A percentile compares a stretch with the other conserved stretches of the same genome.
phyloP scores from a whole-genome alignment of 2,329 filamentous ascomycete genomes.

The Arthroderma sp. region DNA sequence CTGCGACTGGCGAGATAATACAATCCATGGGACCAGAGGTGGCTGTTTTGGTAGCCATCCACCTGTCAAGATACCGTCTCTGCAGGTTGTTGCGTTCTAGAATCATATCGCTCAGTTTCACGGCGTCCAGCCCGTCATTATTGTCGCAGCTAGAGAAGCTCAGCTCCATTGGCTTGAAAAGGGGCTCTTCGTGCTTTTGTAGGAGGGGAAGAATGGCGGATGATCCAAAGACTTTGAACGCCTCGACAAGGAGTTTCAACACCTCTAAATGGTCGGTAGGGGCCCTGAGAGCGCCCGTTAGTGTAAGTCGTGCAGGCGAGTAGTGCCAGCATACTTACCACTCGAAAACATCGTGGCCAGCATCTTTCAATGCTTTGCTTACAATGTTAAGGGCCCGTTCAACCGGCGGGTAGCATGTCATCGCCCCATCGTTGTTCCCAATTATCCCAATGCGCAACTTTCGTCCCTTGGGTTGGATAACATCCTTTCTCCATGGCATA shows the following conservation, averaged over 20 bases:
- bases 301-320: conserved; percentile 8
- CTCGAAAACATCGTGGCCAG: conserved; percentile 29
- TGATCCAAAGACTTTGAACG: conserved; percentile 25
- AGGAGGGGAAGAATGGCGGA: conserved; percentile 24
- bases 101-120: conserved; percentile 20
- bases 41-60: conserved; percentile 15
- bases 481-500: conserved; percentile 28
- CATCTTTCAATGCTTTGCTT: conserved; percentile 23
- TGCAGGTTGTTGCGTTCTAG: conserved; percentile 19
- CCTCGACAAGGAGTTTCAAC: conserved; percentile 17
- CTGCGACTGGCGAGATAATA: conserved; percentile 14
- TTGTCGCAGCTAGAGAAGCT: conserved; percentile 5
- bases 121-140: background rate
- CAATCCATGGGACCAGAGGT: conserved; percentile 14
- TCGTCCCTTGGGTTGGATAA: conserved; percentile 24
- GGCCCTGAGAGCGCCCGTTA: conserved; percentile 12
- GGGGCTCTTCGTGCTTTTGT: conserved; percentile 19
- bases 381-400: conserved; percentile 26
- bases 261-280: conserved; percentile 26
- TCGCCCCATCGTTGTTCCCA: conserved; percentile 25
- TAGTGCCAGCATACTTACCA: conserved; percentile 14
- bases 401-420: conserved; percentile 30
- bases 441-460: conserved; percentile 31
- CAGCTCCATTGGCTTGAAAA: conserved; percentile 15
- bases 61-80: conserved; percentile 15